phyloP scores from a whole-genome alignment of 495 filamentous ascomycete genomes.

The Bathelium albidoporum region DNA sequence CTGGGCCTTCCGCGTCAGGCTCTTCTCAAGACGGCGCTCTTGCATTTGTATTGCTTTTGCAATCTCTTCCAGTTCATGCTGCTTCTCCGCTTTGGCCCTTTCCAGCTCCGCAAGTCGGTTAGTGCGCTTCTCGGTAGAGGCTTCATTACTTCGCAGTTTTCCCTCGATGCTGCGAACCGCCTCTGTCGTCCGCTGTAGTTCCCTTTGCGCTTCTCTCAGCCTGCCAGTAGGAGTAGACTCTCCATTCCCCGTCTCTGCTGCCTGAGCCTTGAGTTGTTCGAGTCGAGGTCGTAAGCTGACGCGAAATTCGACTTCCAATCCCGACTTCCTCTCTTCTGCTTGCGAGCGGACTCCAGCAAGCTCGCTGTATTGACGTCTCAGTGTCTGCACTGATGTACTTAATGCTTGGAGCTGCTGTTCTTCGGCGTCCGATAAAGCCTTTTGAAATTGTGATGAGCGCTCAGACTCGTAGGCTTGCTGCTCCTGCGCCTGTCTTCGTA shows the following conservation, averaged over 20 bases:
- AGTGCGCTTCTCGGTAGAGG: constrained; percentile 38
- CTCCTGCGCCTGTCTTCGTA: constrained; percentile 66
- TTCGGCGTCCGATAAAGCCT: constrained; percentile 70
- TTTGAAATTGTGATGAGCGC: constrained; percentile 79
- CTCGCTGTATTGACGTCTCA: constrained; percentile 64
- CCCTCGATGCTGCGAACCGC: constrained; percentile 49
- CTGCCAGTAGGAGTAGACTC: constrained; percentile 48
- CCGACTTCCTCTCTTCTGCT: constrained; percentile 66
- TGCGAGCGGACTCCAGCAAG: constrained; percentile 63
- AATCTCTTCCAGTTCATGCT: constrained; percentile 61
- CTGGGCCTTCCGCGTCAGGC: constrained; percentile 72
- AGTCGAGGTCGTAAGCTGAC: constrained; percentile 77
- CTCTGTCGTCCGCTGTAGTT: constrained; percentile 66
- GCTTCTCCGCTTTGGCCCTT: constrained; percentile 46
- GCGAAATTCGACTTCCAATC: constrained; percentile 73
- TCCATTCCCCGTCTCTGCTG: constrained; percentile 51
- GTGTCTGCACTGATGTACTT: constrained; percentile 53
- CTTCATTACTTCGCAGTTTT: constrained; percentile 62
- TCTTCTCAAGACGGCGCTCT: constrained; percentile 86
- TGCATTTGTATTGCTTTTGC: constrained; percentile 72
- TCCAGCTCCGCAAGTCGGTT: constrained; percentile 9
- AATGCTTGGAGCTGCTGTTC: constrained; percentile 69
- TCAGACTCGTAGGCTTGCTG: constrained; percentile 66
- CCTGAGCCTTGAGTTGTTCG: constrained; percentile 75
- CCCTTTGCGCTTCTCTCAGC: constrained; percentile 68